Conservation (phyloP, 768 basidiomycete genomes). For the Mycena indigotica region DNA sequence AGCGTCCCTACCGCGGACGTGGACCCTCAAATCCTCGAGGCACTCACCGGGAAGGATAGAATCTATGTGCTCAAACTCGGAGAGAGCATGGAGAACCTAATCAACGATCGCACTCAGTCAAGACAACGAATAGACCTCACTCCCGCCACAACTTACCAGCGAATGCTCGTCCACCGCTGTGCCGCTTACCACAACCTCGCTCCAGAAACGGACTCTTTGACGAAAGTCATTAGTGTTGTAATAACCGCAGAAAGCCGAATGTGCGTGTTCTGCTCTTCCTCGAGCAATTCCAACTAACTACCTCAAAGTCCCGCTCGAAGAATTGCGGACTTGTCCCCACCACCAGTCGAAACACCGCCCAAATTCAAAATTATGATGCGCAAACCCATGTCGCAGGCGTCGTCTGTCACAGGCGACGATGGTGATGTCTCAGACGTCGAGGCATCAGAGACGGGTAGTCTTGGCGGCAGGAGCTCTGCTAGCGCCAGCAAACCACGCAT, state of each 20-base stretch:
- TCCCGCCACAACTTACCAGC: constrained; percentile 79
- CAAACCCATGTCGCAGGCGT: constrained; percentile 68
- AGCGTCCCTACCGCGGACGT: constrained; percentile 44
- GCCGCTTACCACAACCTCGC: constrained; percentile 77
- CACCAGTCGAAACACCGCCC: constrained; percentile 68
- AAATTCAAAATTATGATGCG: constrained; percentile 89
- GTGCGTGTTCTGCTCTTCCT: constrained; percentile 46
- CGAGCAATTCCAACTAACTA: constrained; percentile 12
- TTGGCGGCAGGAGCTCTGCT: constrained; percentile 67
- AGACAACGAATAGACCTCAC: constrained; percentile 68
- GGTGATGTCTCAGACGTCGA: constrained; percentile 77
- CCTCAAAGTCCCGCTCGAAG: constrained; percentile 63
- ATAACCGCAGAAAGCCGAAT: constrained; percentile 69
- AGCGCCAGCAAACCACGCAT: constrained; percentile 66
- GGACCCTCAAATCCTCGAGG: constrained; percentile 82
- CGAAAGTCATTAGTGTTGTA: constrained; percentile 63
- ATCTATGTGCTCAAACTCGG: constrained; percentile 88
- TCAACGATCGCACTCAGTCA: constrained; percentile 59
- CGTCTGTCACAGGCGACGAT: constrained; percentile 75
- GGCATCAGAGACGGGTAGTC: constrained; percentile 78
- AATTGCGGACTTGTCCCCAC: constrained; percentile 76
- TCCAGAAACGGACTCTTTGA: constrained; percentile 66
- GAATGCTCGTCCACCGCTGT: constrained; percentile 84
- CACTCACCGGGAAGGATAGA: constrained; percentile 85
- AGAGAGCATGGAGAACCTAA: constrained; percentile 80